Conservation (phyloP, 2,329 filamentous ascomycete species). For the Xylaria sp. region DNA sequence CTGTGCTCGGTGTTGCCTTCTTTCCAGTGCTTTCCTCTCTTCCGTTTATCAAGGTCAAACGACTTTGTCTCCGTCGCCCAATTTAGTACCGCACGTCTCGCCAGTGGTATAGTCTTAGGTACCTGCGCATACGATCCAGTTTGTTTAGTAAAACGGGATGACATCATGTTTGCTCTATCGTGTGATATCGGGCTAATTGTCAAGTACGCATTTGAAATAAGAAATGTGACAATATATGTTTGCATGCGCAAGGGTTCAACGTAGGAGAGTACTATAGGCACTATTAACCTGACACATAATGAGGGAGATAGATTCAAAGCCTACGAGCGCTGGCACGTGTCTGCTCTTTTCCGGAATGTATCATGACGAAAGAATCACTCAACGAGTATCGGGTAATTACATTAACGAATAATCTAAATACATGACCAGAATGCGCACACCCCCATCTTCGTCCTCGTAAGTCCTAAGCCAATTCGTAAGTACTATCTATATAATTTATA, state of each 20-base stretch:
- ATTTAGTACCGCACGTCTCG: background rate
- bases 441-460: background rate
- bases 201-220: background rate
- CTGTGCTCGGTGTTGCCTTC: no score
- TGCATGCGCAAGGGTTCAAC: background rate
- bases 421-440: no score
- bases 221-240: no score
- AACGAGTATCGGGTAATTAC: background rate
- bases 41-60: no score
- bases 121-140: background rate
- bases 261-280: background rate
- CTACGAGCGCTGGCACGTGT: background rate
- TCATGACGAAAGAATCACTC: background rate
- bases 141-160: background rate
- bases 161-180: background rate
- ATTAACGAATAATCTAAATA: background rate
- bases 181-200: background rate
- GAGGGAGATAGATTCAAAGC: background rate
- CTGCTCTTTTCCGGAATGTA: background rate
- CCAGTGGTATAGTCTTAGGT: background rate
- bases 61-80: background rate
- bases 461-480: background rate
- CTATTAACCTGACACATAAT: background rate
- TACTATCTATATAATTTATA: conserved; percentile 1
- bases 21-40: no score